Evolutionary conservation across 169 alveolate genomes (phyloP), one percentile per base, ranked within the genome.

Genomic region (Plasmodium malariae): DNA sequence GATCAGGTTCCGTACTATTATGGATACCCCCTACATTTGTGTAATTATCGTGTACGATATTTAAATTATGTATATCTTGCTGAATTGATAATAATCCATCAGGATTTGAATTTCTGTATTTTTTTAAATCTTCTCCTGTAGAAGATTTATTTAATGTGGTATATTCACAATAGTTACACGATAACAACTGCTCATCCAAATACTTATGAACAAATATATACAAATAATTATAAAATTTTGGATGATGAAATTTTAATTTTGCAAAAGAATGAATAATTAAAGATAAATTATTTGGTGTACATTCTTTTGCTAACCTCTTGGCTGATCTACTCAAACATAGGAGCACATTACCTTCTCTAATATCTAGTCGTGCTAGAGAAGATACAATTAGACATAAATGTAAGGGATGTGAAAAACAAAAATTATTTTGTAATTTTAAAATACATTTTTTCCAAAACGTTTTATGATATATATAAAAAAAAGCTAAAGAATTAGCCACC

Each of bases 391-490:
- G 92, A 28, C 96, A 87, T 34, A 93, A 93, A 83, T 94, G 90
- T 92, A 68, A 91, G 40, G 65, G 94, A 80, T 32, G 59, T 37
- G 91, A 11, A 93, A 70, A 70, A 63, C 89, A 59, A 32, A 71
- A 70, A 88, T 92, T 76, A 78, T 92, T 26, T 62, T 91, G 95
- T 92, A 94, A 37, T 93, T 93, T 91, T 88, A 90, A 72, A 55
- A 88, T 70, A 30, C 88, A 62, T 36, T 74, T 88, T 69, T 62
- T 80, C 86, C 88, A 62, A 67, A 63, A 94, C 54, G 87, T 85
- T 67, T 89, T 91, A 86, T 94, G 96, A 67, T 94, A 93, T 5
- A 94, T 73, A 49, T 92, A 93, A 91, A 94, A 94, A 91, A 76
- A 93, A 12, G 95, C 69, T 43, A 94, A 76, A 0, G 95, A 63